A percentile compares a stretch with the other conserved stretches of the same genome.
These are phyloP conservation scores for Camellia sinensis DNA, from an alignment of 148 eudicot genomes.

Conservation along the genomic window DNA sequence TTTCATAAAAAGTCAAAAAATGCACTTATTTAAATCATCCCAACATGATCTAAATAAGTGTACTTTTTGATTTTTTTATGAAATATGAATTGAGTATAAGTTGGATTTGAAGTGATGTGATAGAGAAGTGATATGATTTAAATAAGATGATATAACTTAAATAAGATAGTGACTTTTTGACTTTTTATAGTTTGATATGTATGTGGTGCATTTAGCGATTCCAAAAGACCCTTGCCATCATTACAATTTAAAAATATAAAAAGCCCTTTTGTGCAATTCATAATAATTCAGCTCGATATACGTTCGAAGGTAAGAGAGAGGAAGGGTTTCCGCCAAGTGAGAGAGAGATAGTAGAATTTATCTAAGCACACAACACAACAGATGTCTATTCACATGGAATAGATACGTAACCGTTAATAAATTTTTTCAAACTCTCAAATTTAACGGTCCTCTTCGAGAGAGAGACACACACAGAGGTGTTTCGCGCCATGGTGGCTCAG, in stretches of 20 bases:
- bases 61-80: too few relatives aligned
- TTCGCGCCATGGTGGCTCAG: conserved; percentile 56
- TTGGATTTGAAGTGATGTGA: too few relatives aligned
- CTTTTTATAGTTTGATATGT: too few relatives aligned
- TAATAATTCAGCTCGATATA: background rate
- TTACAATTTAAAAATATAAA: background rate
- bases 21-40: too few relatives aligned
- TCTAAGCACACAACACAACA: background rate
- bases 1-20: too few relatives aligned
- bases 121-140: too few relatives aligned
- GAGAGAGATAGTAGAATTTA: background rate
- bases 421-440: conserved; percentile 7
- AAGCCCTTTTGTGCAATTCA: background rate
- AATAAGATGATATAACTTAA: too few relatives aligned
- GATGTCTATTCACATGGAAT: background rate
- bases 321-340: background rate
- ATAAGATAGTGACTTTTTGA: too few relatives aligned
- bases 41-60: too few relatives aligned
- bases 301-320: background rate
- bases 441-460: background rate
- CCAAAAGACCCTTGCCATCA: too few relatives aligned
- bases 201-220: too few relatives aligned
- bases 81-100: too few relatives aligned
- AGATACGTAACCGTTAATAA: background rate
- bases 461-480: background rate